Evolutionary conservation across 2,329 filamentous ascomycete species (phyloP).

Genomic region (Chrysoporthe deuterocubensis): DNA sequence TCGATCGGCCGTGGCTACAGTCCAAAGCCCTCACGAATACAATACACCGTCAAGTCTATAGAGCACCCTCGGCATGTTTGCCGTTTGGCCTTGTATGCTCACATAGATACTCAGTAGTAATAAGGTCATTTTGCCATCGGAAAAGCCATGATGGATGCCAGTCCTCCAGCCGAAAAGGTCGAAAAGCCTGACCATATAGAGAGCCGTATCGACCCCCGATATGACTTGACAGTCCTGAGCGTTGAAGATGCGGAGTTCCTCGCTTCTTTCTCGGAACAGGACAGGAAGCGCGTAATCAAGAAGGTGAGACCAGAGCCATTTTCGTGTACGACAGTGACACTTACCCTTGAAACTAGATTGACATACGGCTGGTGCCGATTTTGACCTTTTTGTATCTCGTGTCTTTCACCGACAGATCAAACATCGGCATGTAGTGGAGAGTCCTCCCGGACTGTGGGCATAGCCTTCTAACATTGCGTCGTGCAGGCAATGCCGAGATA

Average conservation of each 20-base stretch:
- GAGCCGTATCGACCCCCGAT: slow-evolving; percentile 8
- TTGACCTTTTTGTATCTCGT: slow-evolving; percentile 17
- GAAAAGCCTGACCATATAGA: slow-evolving; percentile 1
- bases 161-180: not conserved
- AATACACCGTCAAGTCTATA: not conserved
- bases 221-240: not conserved
- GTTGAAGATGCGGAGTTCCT: slow-evolving; percentile 9
- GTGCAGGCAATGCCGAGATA: slow-evolving; percentile 51
- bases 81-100: not conserved
- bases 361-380: slow-evolving; percentile 12
- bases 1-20: not conserved
- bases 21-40: not conserved
- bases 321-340: no score
- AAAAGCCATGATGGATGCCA: not conserved
- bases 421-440: slow-evolving; percentile 6
- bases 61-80: not conserved
- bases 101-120: not conserved
- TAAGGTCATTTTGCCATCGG: not conserved
- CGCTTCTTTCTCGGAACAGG: not conserved
- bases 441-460: slow-evolving; percentile 36
- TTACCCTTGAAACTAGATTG: not conserved
- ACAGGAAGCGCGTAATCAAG: slow-evolving; percentile 2
- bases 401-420: slow-evolving; percentile 14
- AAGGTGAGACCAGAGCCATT: not conserved
- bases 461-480: not conserved